Conservation (phyloP, 345 rosid species). For the Noccaea caerulescens region DNA sequence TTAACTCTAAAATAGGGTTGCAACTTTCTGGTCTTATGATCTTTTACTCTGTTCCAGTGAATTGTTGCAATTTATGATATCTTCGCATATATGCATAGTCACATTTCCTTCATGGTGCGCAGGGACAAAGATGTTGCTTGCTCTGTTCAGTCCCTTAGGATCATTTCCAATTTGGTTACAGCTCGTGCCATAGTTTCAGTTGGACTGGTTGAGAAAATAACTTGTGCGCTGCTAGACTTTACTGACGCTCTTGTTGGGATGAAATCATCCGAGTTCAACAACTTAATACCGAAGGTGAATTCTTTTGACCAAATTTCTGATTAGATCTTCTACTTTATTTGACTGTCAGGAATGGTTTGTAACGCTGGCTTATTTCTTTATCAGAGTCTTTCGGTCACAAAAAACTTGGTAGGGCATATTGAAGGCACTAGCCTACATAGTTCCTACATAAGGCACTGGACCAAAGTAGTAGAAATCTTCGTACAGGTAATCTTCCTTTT, state of each 20-base stretch:
- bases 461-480: conserved; percentile 78
- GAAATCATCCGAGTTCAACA: conserved; percentile 62
- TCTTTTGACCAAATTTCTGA: conserved; percentile 24
- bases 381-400: conserved; percentile 79
- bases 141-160: conserved; percentile 77
- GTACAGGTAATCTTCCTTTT: conserved; percentile 62
- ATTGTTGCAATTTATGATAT: conserved; percentile 24
- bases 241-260: conserved; percentile 55
- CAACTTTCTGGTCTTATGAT: conserved; percentile 21
- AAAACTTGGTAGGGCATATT: conserved; percentile 56
- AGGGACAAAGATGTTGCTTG: conserved; percentile 73
- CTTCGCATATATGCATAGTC: not conserved
- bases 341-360: conserved; percentile 15
- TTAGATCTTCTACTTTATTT: conserved; percentile 14
- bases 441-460: conserved; percentile 85
- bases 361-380: conserved; percentile 28
- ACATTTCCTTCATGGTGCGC: conserved; percentile 38
- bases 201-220: conserved; percentile 63
- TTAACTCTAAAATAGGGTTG: conserved; percentile 14
- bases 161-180: conserved; percentile 83
- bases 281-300: conserved; percentile 75
- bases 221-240: conserved; percentile 73
- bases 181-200: conserved; percentile 66
- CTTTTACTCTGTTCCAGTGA: conserved; percentile 4
- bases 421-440: conserved; percentile 50